Percentiles rank a stretch among this genome's conserved stretches.
These are phyloP conservation scores for Gossypium schwendimanii DNA, from an alignment of 441 rosid species.

Conservation along the genomic window DNA sequence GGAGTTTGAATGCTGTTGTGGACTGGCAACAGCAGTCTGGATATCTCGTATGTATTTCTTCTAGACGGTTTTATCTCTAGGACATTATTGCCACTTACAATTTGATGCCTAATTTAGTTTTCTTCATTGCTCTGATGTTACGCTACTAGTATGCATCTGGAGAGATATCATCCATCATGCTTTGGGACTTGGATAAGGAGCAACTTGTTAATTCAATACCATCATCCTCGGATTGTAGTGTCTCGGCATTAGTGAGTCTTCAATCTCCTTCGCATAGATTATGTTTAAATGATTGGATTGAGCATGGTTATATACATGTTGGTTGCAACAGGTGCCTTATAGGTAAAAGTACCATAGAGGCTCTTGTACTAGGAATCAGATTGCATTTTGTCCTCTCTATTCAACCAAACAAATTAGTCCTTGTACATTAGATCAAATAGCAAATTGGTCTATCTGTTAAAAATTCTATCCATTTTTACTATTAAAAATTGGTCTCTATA, in stretches of 20 bases:
- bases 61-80: slow-evolving; percentile 7
- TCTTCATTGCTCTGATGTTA: slow-evolving; percentile 16
- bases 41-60: slow-evolving; percentile 59
- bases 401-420: no score
- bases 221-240: slow-evolving; percentile 68
- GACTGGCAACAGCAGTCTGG: slow-evolving; percentile 99
- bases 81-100: neutral
- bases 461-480: no score
- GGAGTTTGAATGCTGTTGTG: slow-evolving; percentile 79
- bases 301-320: neutral
- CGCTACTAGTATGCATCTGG: slow-evolving; percentile 75
- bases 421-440: no score
- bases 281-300: neutral
- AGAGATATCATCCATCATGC: slow-evolving; percentile 71
- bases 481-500: no score
- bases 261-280: neutral
- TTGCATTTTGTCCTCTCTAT: no score
- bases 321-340: neutral
- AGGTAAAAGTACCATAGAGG: no score
- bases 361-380: no score
- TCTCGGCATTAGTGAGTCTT: slow-evolving; percentile 72
- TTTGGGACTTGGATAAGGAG: slow-evolving; percentile 95
- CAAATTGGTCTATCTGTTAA: no score
- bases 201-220: slow-evolving; percentile 66
- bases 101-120: slow-evolving; percentile 8